These are phyloP conservation scores for Fusarium torulosum DNA, from an alignment of 2,329 filamentous ascomycete genomes.

Conservation along the genomic window DNA sequence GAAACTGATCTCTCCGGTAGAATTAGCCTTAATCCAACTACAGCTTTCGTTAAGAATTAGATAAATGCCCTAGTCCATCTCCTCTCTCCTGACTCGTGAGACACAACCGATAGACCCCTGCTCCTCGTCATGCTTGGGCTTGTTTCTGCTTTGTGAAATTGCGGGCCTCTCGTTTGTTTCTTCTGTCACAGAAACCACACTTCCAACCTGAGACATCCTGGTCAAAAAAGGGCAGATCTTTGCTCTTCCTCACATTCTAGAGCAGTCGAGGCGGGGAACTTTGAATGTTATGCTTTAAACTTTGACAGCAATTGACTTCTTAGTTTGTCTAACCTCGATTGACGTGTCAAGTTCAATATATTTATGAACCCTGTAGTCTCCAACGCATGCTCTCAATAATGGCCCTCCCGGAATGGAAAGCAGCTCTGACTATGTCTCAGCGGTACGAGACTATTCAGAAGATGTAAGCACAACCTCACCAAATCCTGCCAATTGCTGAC, in stretches of 20 bases:
- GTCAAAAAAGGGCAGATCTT: slow-evolving; percentile 22
- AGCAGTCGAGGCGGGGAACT: slow-evolving; percentile 10
- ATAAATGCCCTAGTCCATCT: background rate
- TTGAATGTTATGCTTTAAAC: slow-evolving; percentile 8
- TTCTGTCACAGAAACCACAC: slow-evolving; percentile 9
- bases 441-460: slow-evolving; percentile 73
- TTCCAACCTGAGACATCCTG: slow-evolving; percentile 30
- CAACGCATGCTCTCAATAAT: slow-evolving; percentile 30
- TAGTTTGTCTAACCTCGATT: background rate
- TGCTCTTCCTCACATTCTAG: background rate
- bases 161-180: slow-evolving; percentile 14
- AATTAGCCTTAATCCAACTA: background rate
- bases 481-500: background rate
- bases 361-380: background rate
- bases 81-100: background rate
- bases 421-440: slow-evolving; percentile 66
- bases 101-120: slow-evolving; percentile 2
- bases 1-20: background rate
- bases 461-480: slow-evolving; percentile 46
- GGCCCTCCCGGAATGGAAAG: slow-evolving; percentile 60
- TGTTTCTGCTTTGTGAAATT: slow-evolving; percentile 43
- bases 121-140: slow-evolving; percentile 17
- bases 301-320: slow-evolving; percentile 18
- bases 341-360: background rate
- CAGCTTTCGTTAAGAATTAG: background rate